phyloP scores from a whole-genome alignment of 2,329 filamentous ascomycete genomes.

The Fusarium camptoceras region DNA sequence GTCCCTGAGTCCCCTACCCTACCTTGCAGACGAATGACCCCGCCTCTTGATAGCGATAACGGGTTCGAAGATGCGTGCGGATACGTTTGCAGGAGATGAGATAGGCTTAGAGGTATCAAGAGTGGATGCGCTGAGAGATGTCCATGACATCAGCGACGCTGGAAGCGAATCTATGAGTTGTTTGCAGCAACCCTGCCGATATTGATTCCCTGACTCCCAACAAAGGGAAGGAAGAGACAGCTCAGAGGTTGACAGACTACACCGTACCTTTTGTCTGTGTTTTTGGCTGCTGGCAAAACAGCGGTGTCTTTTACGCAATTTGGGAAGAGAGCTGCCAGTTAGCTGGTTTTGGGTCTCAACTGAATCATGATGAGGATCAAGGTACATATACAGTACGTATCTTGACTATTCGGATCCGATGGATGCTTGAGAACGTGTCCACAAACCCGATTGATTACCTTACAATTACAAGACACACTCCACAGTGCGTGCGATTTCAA shows the following conservation, averaged over 20 bases:
- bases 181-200: slow-evolving; percentile 8
- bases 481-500: slow-evolving; percentile 27
- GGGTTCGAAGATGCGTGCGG: slow-evolving; percentile 13
- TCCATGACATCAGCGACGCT: slow-evolving; percentile 26
- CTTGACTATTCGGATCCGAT: slow-evolving; percentile 18
- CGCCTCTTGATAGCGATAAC: slow-evolving; percentile 35
- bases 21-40: slow-evolving; percentile 14
- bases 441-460: neutral
- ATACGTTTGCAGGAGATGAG: slow-evolving; percentile 27
- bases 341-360: slow-evolving; percentile 16
- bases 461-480: slow-evolving; percentile 25
- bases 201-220: slow-evolving; percentile 5
- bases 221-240: neutral
- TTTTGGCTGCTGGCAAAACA: slow-evolving; percentile 19
- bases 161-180: slow-evolving; percentile 9
- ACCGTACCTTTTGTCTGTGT: neutral
- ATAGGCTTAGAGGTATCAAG: slow-evolving; percentile 14
- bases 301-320: slow-evolving; percentile 37
- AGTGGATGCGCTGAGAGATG: slow-evolving; percentile 24
- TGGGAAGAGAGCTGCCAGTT: slow-evolving; percentile 7
- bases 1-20: neutral
- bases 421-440: slow-evolving; percentile 11
- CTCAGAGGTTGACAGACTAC: slow-evolving; percentile 14
- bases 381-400: neutral
- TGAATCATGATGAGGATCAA: slow-evolving; percentile 30